These are phyloP conservation scores for Euphrasia confusa DNA, from an alignment of 257 asterid species.

Conservation along the genomic window DNA sequence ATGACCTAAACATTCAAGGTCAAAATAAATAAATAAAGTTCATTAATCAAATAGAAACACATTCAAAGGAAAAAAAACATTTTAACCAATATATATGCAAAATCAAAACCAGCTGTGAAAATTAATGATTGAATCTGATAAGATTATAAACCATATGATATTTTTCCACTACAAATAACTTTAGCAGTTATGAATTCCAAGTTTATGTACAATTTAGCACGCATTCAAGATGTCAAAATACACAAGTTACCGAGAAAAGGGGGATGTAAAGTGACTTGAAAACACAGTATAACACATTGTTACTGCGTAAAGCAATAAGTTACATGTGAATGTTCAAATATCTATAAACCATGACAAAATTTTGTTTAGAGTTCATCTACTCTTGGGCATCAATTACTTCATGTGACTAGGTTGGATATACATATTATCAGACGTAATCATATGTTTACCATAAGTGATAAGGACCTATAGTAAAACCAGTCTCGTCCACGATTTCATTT, in stretches of 20 bases:
- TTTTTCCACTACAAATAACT: slow-evolving; percentile 14
- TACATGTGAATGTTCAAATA: neutral
- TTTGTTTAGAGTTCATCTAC: neutral
- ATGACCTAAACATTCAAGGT: slow-evolving; percentile 46
- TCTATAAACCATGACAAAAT: slow-evolving; percentile 4
- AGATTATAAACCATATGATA: slow-evolving; percentile 1
- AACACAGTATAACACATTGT: neutral
- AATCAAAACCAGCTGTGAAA: slow-evolving; percentile 17
- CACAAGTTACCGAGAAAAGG: slow-evolving; percentile 8
- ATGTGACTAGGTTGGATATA: too few species aligned
- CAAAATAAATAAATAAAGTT: neutral
- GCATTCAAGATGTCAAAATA: slow-evolving; percentile 18
- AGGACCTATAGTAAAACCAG: too few species aligned
- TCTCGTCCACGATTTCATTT: too few species aligned
- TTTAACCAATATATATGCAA: slow-evolving; percentile 14
- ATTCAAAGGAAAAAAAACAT: slow-evolving; percentile 10
- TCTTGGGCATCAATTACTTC: neutral
- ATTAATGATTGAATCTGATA: slow-evolving; percentile 14
- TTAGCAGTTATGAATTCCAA: slow-evolving; percentile 7
- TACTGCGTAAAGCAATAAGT: slow-evolving; percentile 13
- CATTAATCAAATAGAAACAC: slow-evolving; percentile 5
- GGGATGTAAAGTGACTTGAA: neutral
- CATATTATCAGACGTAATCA: too few species aligned
- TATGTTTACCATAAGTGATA: too few species aligned
- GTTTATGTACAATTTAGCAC: neutral